These are phyloP conservation scores for Coniochaeta sp. DNA, from an alignment of 2,329 filamentous ascomycete genomes.

Conservation along the genomic window DNA sequence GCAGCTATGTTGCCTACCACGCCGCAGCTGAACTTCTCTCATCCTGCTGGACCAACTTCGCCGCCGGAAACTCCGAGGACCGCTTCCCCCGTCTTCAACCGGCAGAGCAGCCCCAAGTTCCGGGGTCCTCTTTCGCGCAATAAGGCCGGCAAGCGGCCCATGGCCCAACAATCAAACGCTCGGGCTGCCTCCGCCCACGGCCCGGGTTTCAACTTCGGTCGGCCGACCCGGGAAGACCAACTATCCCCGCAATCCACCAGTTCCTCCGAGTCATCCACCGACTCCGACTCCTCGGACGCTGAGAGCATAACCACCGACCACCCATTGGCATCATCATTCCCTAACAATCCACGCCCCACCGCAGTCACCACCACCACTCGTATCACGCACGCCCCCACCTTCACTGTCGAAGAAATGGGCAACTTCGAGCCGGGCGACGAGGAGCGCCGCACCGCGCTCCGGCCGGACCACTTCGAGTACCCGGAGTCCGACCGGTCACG, in stretches of 20 bases:
- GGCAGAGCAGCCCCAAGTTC: constrained; percentile 16
- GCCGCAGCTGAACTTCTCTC: constrained; percentile 25
- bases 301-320: constrained; percentile 14
- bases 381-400: constrained; percentile 12
- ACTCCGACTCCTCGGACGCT: constrained; percentile 15
- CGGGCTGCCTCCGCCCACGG: constrained; percentile 21
- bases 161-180: constrained; percentile 20
- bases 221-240: constrained; percentile 24
- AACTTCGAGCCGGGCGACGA: constrained; percentile 39
- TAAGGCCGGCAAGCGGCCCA: constrained; percentile 12
- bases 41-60: constrained; percentile 30
- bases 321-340: constrained; percentile 9
- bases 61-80: constrained; percentile 35
- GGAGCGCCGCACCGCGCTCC: constrained; percentile 33
- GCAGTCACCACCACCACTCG: neutral
- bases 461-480: constrained; percentile 39
- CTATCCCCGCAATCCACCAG: constrained; percentile 31
- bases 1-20: constrained; percentile 28
- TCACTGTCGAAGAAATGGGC: constrained; percentile 36
- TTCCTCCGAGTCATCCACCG: constrained; percentile 22
- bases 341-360: constrained; percentile 2
- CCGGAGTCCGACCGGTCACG: constrained; percentile 32
- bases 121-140: constrained; percentile 1
- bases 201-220: constrained; percentile 23
- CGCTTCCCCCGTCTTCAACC: constrained; percentile 22